Base-by-base conservation (phyloP, 2,329 filamentous ascomycete genomes). In the Gaeumannomyces sp. region DNA sequence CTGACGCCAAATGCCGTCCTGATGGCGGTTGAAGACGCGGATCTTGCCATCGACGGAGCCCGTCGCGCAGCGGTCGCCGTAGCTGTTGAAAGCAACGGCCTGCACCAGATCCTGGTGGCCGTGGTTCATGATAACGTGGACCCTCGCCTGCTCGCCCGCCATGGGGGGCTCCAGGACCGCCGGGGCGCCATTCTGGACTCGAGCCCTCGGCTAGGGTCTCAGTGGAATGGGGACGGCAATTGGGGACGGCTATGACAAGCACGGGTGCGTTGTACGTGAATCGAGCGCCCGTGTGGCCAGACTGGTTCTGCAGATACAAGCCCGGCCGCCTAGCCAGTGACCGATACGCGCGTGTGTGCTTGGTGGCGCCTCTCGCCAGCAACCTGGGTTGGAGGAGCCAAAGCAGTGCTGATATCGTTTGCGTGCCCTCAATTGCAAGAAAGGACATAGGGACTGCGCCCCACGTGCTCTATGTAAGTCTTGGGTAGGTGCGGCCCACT, bases 41-140 rank as follows among this genome's bases (percentile, higher is more conserved):
- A 98, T 89, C 75, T 90, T 92, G 75, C 96, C 94, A 76, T 98
- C 94, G 25, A 94, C 91, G 25, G 92, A 95, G 45, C 92, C 93
- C 3, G 93, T 95, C 58, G 93, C 91, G 81, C 94, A 93, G 70
- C 93, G 91, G 71, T 92, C 93, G 70, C 93, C 94, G 75, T 96
- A 96, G 69, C 88, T 89, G 76, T 97, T 97, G 83, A 96, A 96
- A 69, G 92, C 89, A 67, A 94, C 88, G 64, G 92, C 89, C 69
- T 93, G 88, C 63, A 96, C 90, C 59, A 95, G 83, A 74, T 96
- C 91, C 72, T 87, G 85, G 76, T 93, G 90, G 70, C 89, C 89
- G 74, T 92, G 88, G 67, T 88, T 85, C 71, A 92, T 84, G 70
- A 90, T 86, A 67, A 83, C 77, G 66, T 85, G 82, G 69, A 86